Base-by-base conservation (phyloP, 2,329 filamentous ascomycete genomes). In the Aureobasidium zeae region DNA sequence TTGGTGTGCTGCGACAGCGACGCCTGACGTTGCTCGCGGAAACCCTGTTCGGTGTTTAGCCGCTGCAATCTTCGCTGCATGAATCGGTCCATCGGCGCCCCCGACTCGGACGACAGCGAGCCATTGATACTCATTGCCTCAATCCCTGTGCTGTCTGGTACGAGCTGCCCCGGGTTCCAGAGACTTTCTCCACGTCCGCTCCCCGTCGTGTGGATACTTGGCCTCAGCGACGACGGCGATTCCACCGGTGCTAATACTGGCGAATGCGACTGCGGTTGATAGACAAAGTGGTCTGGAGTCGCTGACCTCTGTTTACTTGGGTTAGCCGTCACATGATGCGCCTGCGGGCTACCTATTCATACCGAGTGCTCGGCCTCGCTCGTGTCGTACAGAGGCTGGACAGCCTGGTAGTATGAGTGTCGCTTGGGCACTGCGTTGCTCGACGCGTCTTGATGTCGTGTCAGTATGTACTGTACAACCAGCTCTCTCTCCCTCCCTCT, bases 1-100 rank as follows among this genome's bases (percentile, higher is more conserved):
- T 43, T 43, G 28, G 30, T 33, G 39, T 47, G 39, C 31, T 36
- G 32, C 22, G 36, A 26, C 25, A 16, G 20, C 34, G 43, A 38
- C 33, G 45, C 48, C 37, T 48, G 48, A 33, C 60, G 53, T 52
- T 61, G 58, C 50, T 62, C 59, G 33, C 60, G 53, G 50, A 63
- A 63, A 49, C 56, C 58, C 48, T 60, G 57, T 57, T 63, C 60
- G 45, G 60, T 63, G 44, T 61, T 60, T 47, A 61, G 49, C 47
- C 60, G 56, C 53, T 62, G 58, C 55, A 61, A 53, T 36, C 59
- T 56, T 44, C 60, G 55, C 50, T 62, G 57, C 47, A 56, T 56
- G 55, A 55, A 63, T 45, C 59, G 57, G 53, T 61, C 58, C 53
- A 57, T 52, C 20, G 49, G 37, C 29, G 52, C 52, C 47, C 57